Evolutionary conservation across 2,329 filamentous ascomycete genomes (phyloP).

Genomic region (Aspergillus hortae): DNA sequence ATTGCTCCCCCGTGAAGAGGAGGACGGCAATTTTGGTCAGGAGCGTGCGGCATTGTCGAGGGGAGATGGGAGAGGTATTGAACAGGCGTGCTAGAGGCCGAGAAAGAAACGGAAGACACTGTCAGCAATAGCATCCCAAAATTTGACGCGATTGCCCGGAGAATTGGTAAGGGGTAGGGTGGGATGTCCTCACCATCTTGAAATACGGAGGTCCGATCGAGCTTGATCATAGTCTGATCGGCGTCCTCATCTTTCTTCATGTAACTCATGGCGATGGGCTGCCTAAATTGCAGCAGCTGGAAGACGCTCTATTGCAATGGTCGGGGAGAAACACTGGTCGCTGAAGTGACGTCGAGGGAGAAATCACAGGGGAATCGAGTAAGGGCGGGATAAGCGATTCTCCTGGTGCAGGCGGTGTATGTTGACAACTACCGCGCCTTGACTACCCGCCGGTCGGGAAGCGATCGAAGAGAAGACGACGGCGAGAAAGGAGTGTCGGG

Average conservation of each 20-base stretch:
- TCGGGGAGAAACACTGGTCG: conserved; percentile 8
- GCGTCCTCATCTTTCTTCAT: conserved; percentile 99
- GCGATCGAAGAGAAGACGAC: neutral
- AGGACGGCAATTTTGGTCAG: conserved; percentile 96
- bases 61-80: conserved; percentile 95
- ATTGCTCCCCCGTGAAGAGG: conserved; percentile 93
- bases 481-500: neutral
- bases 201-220: conserved; percentile 96
- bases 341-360: conserved; percentile 20
- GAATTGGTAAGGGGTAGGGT: conserved; percentile 14
- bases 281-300: conserved; percentile 29
- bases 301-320: conserved; percentile 11
- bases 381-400: conserved; percentile 19
- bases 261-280: conserved; percentile 70
- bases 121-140: conserved; percentile 18
- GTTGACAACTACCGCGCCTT: conserved; percentile 26
- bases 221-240: conserved; percentile 89
- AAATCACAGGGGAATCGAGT: conserved; percentile 7
- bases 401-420: conserved; percentile 20
- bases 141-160: conserved; percentile 17
- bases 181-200: conserved; percentile 74
- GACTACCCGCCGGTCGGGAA: too few relatives aligned
- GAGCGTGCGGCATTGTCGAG: conserved; percentile 93
- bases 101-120: conserved; percentile 5
- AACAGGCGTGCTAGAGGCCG: conserved; percentile 75